phyloP scores from a whole-genome alignment of 2,329 filamentous ascomycete species.

The Sordariomycetes sp. region DNA sequence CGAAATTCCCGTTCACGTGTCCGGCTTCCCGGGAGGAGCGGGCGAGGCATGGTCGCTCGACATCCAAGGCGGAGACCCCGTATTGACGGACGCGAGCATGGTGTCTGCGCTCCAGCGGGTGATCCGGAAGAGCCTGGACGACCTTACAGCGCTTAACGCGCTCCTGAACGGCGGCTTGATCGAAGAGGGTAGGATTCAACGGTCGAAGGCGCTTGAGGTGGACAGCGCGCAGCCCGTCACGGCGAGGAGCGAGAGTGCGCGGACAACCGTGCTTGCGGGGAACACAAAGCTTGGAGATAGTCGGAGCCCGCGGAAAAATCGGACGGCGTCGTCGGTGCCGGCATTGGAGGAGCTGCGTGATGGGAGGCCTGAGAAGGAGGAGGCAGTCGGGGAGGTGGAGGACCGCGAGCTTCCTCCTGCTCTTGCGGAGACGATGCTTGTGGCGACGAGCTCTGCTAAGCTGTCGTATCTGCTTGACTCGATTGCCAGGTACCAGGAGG shows the following conservation, averaged over 20 bases:
- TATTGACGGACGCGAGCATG: constrained; percentile 36
- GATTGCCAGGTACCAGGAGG: constrained; percentile 50
- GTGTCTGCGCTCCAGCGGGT: constrained; percentile 38
- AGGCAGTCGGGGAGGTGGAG: not conserved
- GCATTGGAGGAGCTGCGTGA: not conserved
- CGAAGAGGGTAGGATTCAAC: constrained; percentile 18
- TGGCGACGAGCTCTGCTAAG: constrained; percentile 79
- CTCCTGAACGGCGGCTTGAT: constrained; percentile 33
- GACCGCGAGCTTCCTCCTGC: constrained; percentile 25
- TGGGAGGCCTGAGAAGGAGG: constrained; percentile 3
- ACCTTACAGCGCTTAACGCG: constrained; percentile 28
- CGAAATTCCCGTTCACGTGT: constrained; percentile 64
- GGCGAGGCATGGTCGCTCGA: constrained; percentile 57
- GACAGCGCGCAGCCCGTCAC: not conserved
- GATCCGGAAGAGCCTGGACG: constrained; percentile 28
- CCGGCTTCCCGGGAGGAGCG: constrained; percentile 49
- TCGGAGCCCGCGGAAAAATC: constrained; percentile 5
- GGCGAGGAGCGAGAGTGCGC: not conserved
- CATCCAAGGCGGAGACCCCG: constrained; percentile 27
- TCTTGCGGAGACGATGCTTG: constrained; percentile 45
- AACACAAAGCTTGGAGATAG: constrained; percentile 6
- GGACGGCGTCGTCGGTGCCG: not conserved
- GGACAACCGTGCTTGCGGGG: not conserved
- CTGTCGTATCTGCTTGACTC: constrained; percentile 72
- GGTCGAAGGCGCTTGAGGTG: not conserved